Evolutionary conservation across 345 rosid genomes (phyloP).

Genomic region (Bretschneidera sinensis): DNA sequence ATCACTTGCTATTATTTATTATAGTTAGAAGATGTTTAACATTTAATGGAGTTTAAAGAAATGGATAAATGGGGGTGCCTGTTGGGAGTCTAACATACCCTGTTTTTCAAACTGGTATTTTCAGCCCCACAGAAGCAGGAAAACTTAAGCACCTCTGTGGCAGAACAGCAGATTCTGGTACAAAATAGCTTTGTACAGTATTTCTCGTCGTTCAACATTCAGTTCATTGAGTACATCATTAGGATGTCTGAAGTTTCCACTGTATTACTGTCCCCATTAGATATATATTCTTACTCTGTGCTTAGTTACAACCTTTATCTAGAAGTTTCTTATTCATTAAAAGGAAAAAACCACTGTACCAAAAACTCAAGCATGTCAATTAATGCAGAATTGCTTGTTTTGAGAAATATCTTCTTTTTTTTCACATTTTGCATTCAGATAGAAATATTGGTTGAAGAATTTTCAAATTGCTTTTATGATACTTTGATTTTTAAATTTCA

Average conservation of each 20-base stretch:
- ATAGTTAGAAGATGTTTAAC: not conserved
- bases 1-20: not conserved
- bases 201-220: not conserved
- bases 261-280: not conserved
- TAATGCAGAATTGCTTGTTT: not conserved
- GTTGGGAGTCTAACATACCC: constrained; percentile 9
- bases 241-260: not conserved
- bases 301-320: not conserved
- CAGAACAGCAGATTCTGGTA: constrained; percentile 99
- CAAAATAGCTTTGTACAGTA: not conserved
- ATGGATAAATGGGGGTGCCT: not conserved
- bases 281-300: not conserved
- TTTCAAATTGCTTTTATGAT: not conserved
- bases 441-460: not conserved
- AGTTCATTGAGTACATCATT: not conserved
- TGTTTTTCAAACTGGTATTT: constrained; percentile 15
- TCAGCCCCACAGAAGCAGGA: constrained; percentile 66
- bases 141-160: constrained; percentile 51
- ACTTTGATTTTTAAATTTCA: constrained; percentile 25
- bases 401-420: not conserved
- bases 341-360: too few relatives aligned
- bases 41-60: not conserved
- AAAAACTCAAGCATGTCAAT: not conserved
- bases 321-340: not conserved
- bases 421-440: not conserved